Evolutionary conservation across 225 moss, liverwort and hornwort genomes (phyloP).

Genomic region (Pleurozium schreberi): DNA sequence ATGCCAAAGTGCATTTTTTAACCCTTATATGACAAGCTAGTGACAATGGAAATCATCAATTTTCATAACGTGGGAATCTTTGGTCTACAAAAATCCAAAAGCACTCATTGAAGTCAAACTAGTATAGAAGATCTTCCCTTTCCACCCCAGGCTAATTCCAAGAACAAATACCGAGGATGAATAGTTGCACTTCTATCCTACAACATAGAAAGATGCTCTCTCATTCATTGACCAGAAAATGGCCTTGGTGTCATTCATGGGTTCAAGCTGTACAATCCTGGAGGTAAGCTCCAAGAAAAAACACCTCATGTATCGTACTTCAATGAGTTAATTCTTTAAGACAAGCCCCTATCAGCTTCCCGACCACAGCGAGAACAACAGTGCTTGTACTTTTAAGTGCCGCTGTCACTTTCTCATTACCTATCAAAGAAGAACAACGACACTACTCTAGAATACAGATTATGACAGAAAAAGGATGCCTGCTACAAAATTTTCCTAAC

Average conservation of each 20-base stretch:
- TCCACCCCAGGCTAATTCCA: too few species aligned
- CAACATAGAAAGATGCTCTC: too few species aligned
- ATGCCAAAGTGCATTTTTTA: background rate
- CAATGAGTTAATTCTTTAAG: background rate
- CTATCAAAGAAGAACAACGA: background rate
- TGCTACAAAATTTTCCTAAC: constrained; percentile 2
- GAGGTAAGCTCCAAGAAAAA: background rate
- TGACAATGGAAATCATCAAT: too few species aligned
- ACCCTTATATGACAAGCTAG: too few species aligned
- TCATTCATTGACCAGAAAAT: too few species aligned
- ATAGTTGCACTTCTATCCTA: too few species aligned
- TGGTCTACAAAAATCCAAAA: too few species aligned
- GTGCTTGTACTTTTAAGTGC: background rate
- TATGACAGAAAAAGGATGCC: background rate
- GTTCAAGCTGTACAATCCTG: background rate
- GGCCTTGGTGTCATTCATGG: too few species aligned
- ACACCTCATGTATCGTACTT: background rate
- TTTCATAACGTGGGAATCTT: too few species aligned
- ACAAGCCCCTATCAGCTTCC: background rate
- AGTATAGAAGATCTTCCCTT: too few species aligned
- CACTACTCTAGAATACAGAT: background rate
- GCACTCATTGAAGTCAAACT: too few species aligned
- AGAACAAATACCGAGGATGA: too few species aligned
- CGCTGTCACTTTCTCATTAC: background rate
- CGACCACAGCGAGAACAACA: background rate